A percentile compares a stretch with the other conserved stretches of the same genome.
Conservation (phyloP, 257 asterid species). For the Nicotiana sylvestris region DNA sequence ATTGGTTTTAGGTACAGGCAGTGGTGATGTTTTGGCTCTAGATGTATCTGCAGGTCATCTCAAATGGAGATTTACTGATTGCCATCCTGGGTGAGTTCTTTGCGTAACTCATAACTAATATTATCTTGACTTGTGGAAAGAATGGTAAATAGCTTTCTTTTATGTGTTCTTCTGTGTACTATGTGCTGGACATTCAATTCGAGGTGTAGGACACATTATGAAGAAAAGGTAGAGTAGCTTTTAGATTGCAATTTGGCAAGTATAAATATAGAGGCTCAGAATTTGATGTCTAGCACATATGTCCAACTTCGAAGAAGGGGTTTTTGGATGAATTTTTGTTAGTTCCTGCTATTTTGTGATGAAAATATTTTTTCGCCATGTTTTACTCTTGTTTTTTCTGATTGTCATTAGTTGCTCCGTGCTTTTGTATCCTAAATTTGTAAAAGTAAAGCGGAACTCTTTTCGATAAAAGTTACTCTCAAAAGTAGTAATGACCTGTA, state of each 20-base stretch:
- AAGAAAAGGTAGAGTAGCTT: not conserved
- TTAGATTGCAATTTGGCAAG: not conserved
- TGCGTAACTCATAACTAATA: not conserved
- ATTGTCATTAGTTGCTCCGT: not conserved
- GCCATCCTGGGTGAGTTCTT: conserved; percentile 84
- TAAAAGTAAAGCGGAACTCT: not conserved
- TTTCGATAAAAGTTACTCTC: not conserved
- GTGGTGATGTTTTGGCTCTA: conserved; percentile 86
- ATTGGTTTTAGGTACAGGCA: conserved; percentile 83
- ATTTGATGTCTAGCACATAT: not conserved
- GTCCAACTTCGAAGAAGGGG: not conserved
- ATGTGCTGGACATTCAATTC: not conserved
- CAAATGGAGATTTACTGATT: conserved; percentile 80
- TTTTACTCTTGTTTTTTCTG: not conserved
- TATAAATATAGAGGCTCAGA: not conserved
- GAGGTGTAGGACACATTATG: not conserved
- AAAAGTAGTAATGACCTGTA: conserved; percentile 1
- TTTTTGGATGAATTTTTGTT: not conserved
- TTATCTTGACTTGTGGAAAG: not conserved
- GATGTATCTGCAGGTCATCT: conserved; percentile 85
- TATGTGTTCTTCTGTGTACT: not conserved
- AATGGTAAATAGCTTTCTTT: not conserved
- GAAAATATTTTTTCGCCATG: not conserved
- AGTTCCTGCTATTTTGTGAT: not conserved
- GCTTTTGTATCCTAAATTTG: not conserved